phyloP scores from a whole-genome alignment of 2,329 filamentous ascomycete species.

The Myrmaecium sp. region DNA sequence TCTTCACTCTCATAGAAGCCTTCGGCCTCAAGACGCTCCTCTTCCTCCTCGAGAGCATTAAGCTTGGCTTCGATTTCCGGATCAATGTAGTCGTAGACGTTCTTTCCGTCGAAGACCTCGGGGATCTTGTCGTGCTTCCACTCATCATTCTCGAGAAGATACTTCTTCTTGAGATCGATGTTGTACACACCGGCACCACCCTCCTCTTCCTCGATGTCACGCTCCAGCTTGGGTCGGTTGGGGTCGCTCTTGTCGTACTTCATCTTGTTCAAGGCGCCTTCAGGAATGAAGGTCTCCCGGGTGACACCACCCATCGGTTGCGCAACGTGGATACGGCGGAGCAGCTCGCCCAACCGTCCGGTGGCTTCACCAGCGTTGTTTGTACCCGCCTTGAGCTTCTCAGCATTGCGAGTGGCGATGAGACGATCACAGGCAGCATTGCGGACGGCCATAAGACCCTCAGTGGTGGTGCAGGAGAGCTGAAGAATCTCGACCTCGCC shows the following conservation, averaged over 20 bases:
- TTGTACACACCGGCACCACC: slow-evolving; percentile 94
- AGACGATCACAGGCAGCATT: slow-evolving; percentile 87
- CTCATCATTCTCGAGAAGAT: slow-evolving; percentile 68
- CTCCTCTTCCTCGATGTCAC: slow-evolving; percentile 79
- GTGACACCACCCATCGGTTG: slow-evolving; percentile 67
- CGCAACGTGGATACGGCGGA: slow-evolving; percentile 93
- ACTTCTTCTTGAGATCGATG: slow-evolving; percentile 77
- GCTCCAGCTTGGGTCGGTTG: slow-evolving; percentile 62
- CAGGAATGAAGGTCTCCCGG: slow-evolving; percentile 75
- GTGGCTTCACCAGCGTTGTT: slow-evolving; percentile 60
- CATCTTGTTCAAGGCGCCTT: slow-evolving; percentile 60
- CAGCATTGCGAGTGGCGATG: slow-evolving; percentile 79
- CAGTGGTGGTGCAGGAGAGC: slow-evolving; percentile 84
- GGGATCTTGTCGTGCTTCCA: slow-evolving; percentile 97
- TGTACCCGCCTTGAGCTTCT: slow-evolving; percentile 83
- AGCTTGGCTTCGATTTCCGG: slow-evolving; percentile 93
- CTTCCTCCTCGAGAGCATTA: slow-evolving; percentile 81
- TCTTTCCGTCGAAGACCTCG: slow-evolving; percentile 87
- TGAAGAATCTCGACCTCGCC: slow-evolving; percentile 87
- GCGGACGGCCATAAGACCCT: slow-evolving; percentile 88
- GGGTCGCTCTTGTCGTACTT: slow-evolving; percentile 87
- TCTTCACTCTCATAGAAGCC: slow-evolving; percentile 72
- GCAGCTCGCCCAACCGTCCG: slow-evolving; percentile 73
- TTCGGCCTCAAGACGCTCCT: slow-evolving; percentile 78
- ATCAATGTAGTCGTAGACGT: slow-evolving; percentile 93